Evolutionary conservation across 441 rosid genomes (phyloP).

Genomic region (Isatis lusitanica): DNA sequence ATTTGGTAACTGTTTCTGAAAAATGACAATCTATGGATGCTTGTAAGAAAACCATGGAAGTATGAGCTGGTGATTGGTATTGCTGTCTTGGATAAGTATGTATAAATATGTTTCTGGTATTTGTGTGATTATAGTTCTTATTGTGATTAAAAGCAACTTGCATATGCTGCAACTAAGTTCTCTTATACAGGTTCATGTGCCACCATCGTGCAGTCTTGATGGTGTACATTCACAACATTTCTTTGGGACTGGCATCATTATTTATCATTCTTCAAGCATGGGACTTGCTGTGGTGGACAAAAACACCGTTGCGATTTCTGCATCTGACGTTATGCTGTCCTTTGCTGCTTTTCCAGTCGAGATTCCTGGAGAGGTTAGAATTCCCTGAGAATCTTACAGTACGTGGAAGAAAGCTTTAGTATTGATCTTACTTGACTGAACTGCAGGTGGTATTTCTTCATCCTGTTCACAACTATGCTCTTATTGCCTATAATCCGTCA

Average conservation of each 20-base stretch:
- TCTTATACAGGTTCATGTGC: slow-evolving; percentile 82
- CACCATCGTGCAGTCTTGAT: slow-evolving; percentile 93
- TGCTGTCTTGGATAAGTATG: slow-evolving; percentile 4
- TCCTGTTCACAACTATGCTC: slow-evolving; percentile 95
- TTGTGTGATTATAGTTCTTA: slow-evolving; percentile 8
- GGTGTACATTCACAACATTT: slow-evolving; percentile 83
- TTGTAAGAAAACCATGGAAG: slow-evolving; percentile 1
- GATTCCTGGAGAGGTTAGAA: slow-evolving; percentile 92
- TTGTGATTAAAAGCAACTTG: slow-evolving; percentile 25
- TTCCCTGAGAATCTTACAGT: slow-evolving; percentile 6
- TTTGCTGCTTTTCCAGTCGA: slow-evolving; percentile 97
- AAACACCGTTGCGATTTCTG: slow-evolving; percentile 83
- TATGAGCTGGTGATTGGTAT: not conserved
- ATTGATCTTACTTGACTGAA: slow-evolving; percentile 32
- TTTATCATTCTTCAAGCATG: slow-evolving; percentile 81
- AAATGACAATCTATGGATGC: slow-evolving; percentile 3
- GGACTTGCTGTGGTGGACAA: slow-evolving; percentile 95
- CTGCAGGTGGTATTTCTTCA: slow-evolving; percentile 95
- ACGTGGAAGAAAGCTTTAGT: slow-evolving; percentile 23
- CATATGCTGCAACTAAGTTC: slow-evolving; percentile 21
- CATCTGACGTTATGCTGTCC: slow-evolving; percentile 92
- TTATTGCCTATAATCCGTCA: slow-evolving; percentile 87
- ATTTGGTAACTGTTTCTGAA: slow-evolving; percentile 13
- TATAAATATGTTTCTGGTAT: slow-evolving; percentile 8
- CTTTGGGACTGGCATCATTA: slow-evolving; percentile 90